Conservation (phyloP, 2,329 filamentous ascomycete species). For the Pochonia chlamydosporia region DNA sequence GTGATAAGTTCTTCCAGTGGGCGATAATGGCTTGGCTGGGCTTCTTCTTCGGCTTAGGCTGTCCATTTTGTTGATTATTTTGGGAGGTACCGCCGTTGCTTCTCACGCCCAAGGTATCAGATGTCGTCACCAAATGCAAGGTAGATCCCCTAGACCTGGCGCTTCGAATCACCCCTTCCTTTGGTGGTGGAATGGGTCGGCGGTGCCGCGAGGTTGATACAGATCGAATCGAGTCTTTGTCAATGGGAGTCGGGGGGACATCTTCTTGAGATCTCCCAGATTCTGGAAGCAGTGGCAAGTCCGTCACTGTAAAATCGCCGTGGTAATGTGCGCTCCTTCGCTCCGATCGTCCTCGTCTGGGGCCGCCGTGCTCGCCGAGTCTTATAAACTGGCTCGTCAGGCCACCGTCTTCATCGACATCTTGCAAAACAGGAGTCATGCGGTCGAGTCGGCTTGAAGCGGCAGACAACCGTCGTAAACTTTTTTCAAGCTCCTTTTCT, state of each 20-base stretch:
- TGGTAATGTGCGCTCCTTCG: conserved; percentile 65
- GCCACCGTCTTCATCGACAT: conserved; percentile 72
- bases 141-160: conserved; percentile 76
- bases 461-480: conserved; percentile 75
- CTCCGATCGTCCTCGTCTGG: conserved; percentile 69
- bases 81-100: conserved; percentile 15
- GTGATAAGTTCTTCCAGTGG: conserved; percentile 59
- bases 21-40: conserved; percentile 54
- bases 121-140: conserved; percentile 73
- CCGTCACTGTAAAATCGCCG: conserved; percentile 59
- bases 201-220: conserved; percentile 72
- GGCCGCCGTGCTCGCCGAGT: conserved; percentile 37
- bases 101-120: conserved; percentile 38
- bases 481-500: conserved; percentile 79
- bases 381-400: conserved; percentile 38
- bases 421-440: conserved; percentile 68
- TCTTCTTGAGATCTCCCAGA: conserved; percentile 33
- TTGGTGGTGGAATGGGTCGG: conserved; percentile 74
- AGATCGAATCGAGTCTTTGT: conserved; percentile 72
- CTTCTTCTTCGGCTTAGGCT: conserved; percentile 48
- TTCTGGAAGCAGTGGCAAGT: conserved; percentile 74
- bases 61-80: conserved; percentile 19
- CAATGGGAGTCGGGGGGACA: conserved; percentile 63
- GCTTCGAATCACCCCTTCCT: conserved; percentile 65
- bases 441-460: conserved; percentile 83